These are phyloP conservation scores for Tetragonia tetragonoides DNA, from an alignment of 148 eudicot species.

Conservation along the genomic window DNA sequence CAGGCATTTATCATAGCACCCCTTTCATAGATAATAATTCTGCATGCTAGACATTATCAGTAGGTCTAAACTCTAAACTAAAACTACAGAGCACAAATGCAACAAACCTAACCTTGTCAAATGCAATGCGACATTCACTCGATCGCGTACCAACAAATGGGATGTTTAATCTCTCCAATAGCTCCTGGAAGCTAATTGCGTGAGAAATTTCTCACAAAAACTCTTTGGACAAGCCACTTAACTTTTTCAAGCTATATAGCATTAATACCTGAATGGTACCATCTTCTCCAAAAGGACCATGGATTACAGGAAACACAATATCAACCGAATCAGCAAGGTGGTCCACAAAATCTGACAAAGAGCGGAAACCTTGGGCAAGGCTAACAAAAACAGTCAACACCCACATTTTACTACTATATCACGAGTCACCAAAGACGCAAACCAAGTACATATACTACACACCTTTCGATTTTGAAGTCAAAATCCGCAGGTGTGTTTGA, in stretches of 20 bases:
- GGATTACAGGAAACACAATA: slow-evolving; percentile 91
- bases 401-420: neutral
- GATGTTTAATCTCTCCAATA: slow-evolving; percentile 64
- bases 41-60: neutral
- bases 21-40: neutral
- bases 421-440: neutral
- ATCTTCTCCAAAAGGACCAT: slow-evolving; percentile 95
- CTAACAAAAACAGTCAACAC: slow-evolving; percentile 37
- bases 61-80: no score
- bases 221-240: neutral
- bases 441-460: neutral
- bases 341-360: slow-evolving; percentile 66
- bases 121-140: slow-evolving; percentile 69
- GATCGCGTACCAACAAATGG: slow-evolving; percentile 86
- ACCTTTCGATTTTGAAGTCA: slow-evolving; percentile 90
- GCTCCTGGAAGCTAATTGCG: slow-evolving; percentile 45
- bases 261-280: slow-evolving; percentile 72
- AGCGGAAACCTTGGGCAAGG: slow-evolving; percentile 74
- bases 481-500: slow-evolving; percentile 95
- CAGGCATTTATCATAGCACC: neutral
- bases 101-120: slow-evolving; percentile 62
- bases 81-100: neutral
- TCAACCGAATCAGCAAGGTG: slow-evolving; percentile 76
- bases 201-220: neutral
- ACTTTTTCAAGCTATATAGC: neutral